Base-by-base conservation (phyloP, 305 asterid species). In the Fraxinus angustifolia region DNA sequence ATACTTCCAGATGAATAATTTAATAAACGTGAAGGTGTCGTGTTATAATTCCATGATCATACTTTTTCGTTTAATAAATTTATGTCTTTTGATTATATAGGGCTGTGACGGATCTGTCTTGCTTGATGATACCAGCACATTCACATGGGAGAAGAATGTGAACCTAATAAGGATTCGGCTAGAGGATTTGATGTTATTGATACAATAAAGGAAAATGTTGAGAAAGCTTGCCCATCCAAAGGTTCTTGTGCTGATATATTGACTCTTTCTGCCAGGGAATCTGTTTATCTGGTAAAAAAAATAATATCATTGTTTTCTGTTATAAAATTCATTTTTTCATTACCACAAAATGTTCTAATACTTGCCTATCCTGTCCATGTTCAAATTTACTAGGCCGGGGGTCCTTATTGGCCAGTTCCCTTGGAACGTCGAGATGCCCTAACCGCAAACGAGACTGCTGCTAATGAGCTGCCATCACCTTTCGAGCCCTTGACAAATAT, bases 41-140 rank as follows among this genome's bases (percentile, higher is more conserved):
- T 17, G 70, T 53, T 17, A 72, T 33, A 58, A 56, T 17, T 62
- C 58, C 42, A n/a, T 11, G 3, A 17, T 31, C 34, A 8, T 56
- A 16, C 11, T 21, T 21, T 80, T 30, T 38, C 40, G n/a, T 19
- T 38, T 72, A 26, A 48, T 31, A 26, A 60, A 8, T 11, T 40
- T 26, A 53, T 78, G 4, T 19, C 34, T 77, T 34, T 2, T 48
- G 31, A 12, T 53, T 62, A 4, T 68, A 14, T 75, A 93, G 97
- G 97, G 96, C 4, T 91, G 97, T 74, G 97, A 93, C 28, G 95
- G 93, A 72, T 93, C 97, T 1, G 83, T 93, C 76, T 83, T 93
- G 71, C 89, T 93, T 2, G 97, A 93, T 73, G 92, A 84, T 80
- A 90, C 80, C 79, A 84, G 88, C 84, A 81, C 81, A 38, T 87